These are phyloP conservation scores for Crithidia acanthocephali DNA, from an alignment of 208 protist genomes.

Conservation along the genomic window DNA sequence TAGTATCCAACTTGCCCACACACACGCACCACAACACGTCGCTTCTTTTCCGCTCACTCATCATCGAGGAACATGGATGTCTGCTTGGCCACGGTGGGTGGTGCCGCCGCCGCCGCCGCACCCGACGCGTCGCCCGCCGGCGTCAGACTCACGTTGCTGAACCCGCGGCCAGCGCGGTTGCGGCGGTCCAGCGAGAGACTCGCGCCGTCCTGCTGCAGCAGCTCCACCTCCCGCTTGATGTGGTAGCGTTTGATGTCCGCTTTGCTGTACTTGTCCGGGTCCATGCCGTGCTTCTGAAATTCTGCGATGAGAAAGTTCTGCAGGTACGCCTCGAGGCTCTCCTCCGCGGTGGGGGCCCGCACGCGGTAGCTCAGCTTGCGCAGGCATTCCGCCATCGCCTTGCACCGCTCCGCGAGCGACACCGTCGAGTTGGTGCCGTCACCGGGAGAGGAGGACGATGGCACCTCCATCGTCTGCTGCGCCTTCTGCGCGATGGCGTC, in stretches of 20 bases:
- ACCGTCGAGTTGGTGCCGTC: conserved; percentile 11
- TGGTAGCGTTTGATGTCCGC: conserved; percentile 71
- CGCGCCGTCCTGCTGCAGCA: conserved; percentile 81
- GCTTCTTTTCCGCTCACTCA: conserved; percentile 43
- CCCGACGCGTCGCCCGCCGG: not conserved
- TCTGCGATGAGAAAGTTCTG: conserved; percentile 57
- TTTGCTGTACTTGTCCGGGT: conserved; percentile 66
- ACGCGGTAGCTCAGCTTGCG: conserved; percentile 68
- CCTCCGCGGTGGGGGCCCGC: conserved; percentile 45
- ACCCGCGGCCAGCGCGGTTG: conserved; percentile 62
- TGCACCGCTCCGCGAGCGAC: conserved; percentile 56
- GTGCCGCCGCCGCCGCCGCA: conserved; percentile 5
- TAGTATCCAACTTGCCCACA: no score
- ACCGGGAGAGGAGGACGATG: not conserved
- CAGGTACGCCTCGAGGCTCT: conserved; percentile 72
- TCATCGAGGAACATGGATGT: conserved; percentile 78
- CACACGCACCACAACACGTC: no score
- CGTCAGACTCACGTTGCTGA: conserved; percentile 27
- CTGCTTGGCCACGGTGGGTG: conserved; percentile 31
- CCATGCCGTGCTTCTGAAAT: conserved; percentile 74
- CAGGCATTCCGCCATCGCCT: conserved; percentile 75
- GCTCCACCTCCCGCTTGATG: conserved; percentile 67
- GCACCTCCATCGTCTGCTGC: not conserved
- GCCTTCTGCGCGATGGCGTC: conserved; percentile 12
- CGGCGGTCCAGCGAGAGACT: conserved; percentile 65